A percentile compares a stretch with the other conserved stretches of the same genome.
Evolutionary conservation across 495 filamentous ascomycete species (phyloP).

Genomic region (Penicillium bovifimosum): DNA sequence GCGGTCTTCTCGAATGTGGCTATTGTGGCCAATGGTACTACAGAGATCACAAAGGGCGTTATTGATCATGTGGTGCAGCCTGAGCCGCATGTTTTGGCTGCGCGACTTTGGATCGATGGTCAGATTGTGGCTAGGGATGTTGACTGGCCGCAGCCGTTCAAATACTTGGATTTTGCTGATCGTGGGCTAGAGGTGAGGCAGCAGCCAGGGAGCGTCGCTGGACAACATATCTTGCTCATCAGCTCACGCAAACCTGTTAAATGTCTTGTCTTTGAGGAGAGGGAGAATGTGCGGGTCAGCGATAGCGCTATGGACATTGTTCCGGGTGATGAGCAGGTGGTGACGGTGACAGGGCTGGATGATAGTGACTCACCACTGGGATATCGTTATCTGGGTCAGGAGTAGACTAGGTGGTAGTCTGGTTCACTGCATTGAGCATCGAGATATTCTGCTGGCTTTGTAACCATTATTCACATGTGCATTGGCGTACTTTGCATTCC

Average conservation of each 20-base stretch:
- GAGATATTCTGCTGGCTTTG: no score
- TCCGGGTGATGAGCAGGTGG: conserved; percentile 39
- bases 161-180: conserved; percentile 66
- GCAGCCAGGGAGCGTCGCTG: conserved; percentile 8
- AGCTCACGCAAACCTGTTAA: conserved; percentile 33
- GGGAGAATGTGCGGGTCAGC: conserved; percentile 28
- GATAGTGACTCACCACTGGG: conserved; percentile 26
- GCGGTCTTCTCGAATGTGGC: conserved; percentile 46
- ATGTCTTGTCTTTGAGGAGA: conserved; percentile 42
- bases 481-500: no score
- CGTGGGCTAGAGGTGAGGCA: conserved; percentile 31
- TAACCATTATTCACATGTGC: no score
- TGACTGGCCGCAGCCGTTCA: conserved; percentile 91
- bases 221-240: conserved; percentile 18
- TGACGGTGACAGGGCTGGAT: conserved; percentile 36
- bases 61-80: conserved; percentile 48
- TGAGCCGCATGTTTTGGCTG: conserved; percentile 54
- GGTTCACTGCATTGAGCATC: no score
- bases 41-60: conserved; percentile 65
- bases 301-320: conserved; percentile 47
- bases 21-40: conserved; percentile 67
- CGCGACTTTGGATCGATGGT: conserved; percentile 55
- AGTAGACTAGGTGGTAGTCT: background rate
- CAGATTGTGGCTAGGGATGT: conserved; percentile 67
- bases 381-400: conserved; percentile 23